Base-by-base conservation (phyloP, 23 red algal species). In the Rhodosorus marinus region DNA sequence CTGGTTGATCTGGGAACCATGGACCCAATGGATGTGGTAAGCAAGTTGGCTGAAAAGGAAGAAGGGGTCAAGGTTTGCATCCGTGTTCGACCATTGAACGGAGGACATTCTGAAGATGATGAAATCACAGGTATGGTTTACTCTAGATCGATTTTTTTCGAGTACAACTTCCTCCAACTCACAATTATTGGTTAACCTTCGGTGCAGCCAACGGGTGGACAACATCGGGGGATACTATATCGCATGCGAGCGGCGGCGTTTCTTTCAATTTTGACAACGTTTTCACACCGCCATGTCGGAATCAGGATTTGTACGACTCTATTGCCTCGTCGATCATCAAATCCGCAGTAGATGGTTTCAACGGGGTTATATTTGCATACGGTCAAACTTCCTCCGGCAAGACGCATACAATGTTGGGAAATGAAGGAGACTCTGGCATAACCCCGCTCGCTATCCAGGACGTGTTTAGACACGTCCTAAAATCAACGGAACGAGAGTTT, bases 291-390 rank as follows among this genome's bases (percentile, higher is more conserved):
- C 50, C 45, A 19, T 48, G 56, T 19, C 52, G 29, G 20, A 92
- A 92, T 51, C 31, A 52, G 51, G 30, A 17, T 4, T 50, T 92
- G 0, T 92, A 67, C 58, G 46, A 56, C 14, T 41, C 49, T 45
- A 47, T 75, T 11, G 83, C 83, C 24, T 56, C 54, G n/a, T 72
- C 73, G 0, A 67, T 92, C 35, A 67, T 92, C 23, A 35, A 66
- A 1, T 72, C 83, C 0, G 62, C 69, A 8, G 46, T 76, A 2
- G 72, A 69, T 62, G 83, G 83, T 4, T 70, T 74, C 58, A 92
- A 92, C 42, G 72, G 83, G 25, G 64, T 67, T 2, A 65, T 98
- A 47, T 98, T 98, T 55, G 90, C 90, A 9, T 98, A 98, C 33
- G 90, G 90, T 0, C 90, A 98, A 48, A 98, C 90, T 8, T 64